phyloP scores from a whole-genome alignment of 2,329 filamentous ascomycete species.

The Tolypocladium pustulatum region DNA sequence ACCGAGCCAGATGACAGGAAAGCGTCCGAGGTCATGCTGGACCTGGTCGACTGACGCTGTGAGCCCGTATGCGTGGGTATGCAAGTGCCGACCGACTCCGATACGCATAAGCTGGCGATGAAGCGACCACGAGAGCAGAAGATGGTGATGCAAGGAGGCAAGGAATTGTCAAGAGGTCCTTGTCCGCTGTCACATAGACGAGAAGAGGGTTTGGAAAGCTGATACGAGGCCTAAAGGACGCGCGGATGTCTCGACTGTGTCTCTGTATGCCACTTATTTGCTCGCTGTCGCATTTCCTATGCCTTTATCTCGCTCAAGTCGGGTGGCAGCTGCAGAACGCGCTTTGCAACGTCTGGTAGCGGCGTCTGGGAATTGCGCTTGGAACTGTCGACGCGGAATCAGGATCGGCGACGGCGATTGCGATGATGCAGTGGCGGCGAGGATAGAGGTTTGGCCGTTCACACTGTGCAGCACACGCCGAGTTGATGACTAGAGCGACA shows the following conservation, averaged over 20 bases:
- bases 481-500: background rate
- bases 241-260: background rate
- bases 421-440: background rate
- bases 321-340: background rate
- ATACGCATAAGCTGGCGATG: background rate
- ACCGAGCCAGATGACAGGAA: background rate
- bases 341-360: background rate
- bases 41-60: background rate
- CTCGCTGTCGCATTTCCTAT: background rate
- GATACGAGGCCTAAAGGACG: background rate
- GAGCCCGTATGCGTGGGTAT: background rate
- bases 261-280: background rate
- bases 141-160: background rate
- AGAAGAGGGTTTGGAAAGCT: background rate
- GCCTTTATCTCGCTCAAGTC: background rate
- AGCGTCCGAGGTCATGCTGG: background rate
- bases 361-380: background rate
- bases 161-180: background rate
- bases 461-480: background rate
- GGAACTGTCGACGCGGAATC: background rate
- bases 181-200: background rate
- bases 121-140: background rate
- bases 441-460: background rate
- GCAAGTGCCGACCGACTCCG: background rate
- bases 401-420: background rate